These are phyloP conservation scores for Paraconiothyrium brasiliense DNA, from an alignment of 2,329 filamentous ascomycete genomes.

Conservation along the genomic window DNA sequence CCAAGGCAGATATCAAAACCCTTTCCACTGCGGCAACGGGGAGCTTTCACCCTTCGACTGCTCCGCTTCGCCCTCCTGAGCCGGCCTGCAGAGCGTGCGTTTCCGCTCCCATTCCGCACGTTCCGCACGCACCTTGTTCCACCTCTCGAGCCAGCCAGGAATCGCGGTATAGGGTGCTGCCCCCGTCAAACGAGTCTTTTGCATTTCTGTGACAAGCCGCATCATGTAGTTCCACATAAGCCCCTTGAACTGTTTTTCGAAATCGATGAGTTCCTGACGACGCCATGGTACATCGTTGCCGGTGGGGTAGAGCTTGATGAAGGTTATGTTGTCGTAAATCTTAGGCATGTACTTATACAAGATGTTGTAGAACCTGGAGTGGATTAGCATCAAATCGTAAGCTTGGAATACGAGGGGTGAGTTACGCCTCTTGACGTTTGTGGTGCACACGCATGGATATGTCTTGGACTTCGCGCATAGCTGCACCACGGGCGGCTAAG, in stretches of 20 bases:
- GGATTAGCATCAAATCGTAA: no score
- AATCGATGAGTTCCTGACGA: neutral
- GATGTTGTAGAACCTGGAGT: neutral
- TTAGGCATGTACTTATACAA: neutral
- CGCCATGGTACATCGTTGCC: neutral
- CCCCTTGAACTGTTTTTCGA: neutral
- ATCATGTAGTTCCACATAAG: neutral
- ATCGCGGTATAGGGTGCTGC: constrained; percentile 3
- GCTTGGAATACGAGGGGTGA: no score
- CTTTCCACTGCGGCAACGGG: constrained; percentile 4
- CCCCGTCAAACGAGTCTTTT: neutral
- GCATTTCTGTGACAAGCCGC: neutral
- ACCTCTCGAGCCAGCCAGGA: constrained; percentile 2
- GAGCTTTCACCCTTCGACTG: neutral
- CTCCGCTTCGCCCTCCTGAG: neutral
- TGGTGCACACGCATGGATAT: neutral
- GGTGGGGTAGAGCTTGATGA: neutral
- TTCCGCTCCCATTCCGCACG: neutral
- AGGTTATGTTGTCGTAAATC: neutral
- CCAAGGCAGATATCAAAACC: neutral
- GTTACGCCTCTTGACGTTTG: neutral
- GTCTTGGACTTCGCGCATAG: neutral
- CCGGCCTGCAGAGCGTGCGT: neutral
- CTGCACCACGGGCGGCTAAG: neutral
- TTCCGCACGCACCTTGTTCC: neutral